These are phyloP conservation scores for Physocladia obscura DNA, from an alignment of 192 early-diverging fungal genomes.

Conservation along the genomic window DNA sequence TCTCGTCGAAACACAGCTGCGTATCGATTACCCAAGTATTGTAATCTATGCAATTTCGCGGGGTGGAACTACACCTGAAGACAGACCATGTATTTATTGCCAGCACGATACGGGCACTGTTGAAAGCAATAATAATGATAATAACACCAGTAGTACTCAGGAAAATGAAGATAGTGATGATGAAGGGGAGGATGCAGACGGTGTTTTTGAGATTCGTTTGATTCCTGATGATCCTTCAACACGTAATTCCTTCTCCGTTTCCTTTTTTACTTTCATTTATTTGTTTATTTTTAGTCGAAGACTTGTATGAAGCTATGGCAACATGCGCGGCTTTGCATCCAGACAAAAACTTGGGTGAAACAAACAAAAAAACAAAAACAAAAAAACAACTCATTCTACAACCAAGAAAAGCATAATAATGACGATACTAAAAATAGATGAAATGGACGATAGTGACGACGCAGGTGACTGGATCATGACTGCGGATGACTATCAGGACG, in stretches of 20 bases:
- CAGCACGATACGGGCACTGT: slow-evolving; percentile 53
- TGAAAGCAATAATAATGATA: slow-evolving; percentile 4
- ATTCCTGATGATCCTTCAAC: slow-evolving; percentile 56
- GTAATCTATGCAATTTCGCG: slow-evolving; percentile 72
- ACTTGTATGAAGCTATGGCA: slow-evolving; percentile 63
- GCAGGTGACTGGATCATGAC: slow-evolving; percentile 21
- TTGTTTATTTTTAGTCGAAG: slow-evolving; percentile 54
- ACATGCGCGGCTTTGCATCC: slow-evolving; percentile 70
- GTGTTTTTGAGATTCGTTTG: slow-evolving; percentile 57
- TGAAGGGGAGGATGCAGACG: slow-evolving; percentile 33
- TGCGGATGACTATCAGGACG: slow-evolving; percentile 20
- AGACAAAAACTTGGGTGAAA: slow-evolving; percentile 53
- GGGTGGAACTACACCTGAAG: slow-evolving; percentile 22
- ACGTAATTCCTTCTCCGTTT: slow-evolving; percentile 40
- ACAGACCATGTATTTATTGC: slow-evolving; percentile 62
- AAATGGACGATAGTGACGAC: neutral
- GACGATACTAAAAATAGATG: neutral
- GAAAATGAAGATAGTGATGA: slow-evolving; percentile 11
- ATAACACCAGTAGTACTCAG: neutral
- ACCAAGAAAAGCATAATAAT: too few species aligned
- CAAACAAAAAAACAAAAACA: too few species aligned
- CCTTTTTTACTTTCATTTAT: neutral
- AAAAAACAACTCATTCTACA: too few species aligned
- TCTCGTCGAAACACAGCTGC: too few species aligned
- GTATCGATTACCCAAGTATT: slow-evolving; percentile 66